A percentile compares a stretch with the other conserved stretches of the same genome.
phyloP scores from a whole-genome alignment of 768 basidiomycete genomes.

The Boletellus ananiceps region DNA sequence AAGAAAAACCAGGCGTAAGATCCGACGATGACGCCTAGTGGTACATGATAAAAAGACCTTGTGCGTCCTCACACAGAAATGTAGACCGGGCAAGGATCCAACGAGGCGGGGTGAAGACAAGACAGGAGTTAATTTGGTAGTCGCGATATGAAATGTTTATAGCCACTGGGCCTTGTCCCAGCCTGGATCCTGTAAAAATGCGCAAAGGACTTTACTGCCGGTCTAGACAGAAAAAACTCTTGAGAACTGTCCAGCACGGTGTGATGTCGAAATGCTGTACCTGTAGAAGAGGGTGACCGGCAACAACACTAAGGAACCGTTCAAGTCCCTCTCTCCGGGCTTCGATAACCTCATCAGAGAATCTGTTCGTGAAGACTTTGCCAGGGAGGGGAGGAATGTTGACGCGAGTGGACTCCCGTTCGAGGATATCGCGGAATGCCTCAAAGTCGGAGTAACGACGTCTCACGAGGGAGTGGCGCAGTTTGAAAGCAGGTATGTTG shows the following conservation, averaged over 20 bases:
- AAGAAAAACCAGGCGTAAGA: no score
- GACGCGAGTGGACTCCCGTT: slow-evolving; percentile 93
- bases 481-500: slow-evolving; percentile 98
- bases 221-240: slow-evolving; percentile 48
- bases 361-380: slow-evolving; percentile 97
- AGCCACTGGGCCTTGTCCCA: slow-evolving; percentile 85
- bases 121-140: neutral
- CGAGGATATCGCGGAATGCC: slow-evolving; percentile 96
- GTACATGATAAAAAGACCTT: neutral
- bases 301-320: slow-evolving; percentile 92
- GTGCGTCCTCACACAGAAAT: slow-evolving; percentile 7
- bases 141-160: slow-evolving; percentile 30
- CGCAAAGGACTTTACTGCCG: slow-evolving; percentile 93
- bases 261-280: slow-evolving; percentile 38
- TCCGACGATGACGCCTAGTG: no score
- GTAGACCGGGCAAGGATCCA: slow-evolving; percentile 1
- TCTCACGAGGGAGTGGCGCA: slow-evolving; percentile 86
- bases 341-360: slow-evolving; percentile 97
- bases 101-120: neutral
- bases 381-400: slow-evolving; percentile 97
- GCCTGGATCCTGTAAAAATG: slow-evolving; percentile 89
- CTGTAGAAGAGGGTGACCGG: slow-evolving; percentile 95
- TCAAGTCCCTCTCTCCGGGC: slow-evolving; percentile 87
- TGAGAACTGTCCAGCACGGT: slow-evolving; percentile 3
- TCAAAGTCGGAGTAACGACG: slow-evolving; percentile 92